phyloP scores from a whole-genome alignment of 2,329 filamentous ascomycete genomes.

The Elsinoe ampelina region DNA sequence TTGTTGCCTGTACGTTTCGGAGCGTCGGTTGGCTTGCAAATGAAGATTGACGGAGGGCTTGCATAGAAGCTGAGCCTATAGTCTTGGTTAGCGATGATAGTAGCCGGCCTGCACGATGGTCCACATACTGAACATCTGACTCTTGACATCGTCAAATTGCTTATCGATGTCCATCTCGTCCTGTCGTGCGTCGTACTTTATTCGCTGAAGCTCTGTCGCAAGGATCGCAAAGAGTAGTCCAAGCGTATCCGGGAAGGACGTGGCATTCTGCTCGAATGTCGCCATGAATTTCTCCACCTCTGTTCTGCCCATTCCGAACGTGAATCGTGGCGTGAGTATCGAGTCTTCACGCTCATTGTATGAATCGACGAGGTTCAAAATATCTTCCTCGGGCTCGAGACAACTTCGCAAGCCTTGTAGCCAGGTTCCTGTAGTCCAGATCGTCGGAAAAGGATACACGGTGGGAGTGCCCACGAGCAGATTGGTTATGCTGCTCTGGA shows the following conservation, averaged over 20 bases:
- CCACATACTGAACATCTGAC: background rate
- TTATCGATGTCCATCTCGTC: slow-evolving; percentile 18
- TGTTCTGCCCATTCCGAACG: slow-evolving; percentile 33
- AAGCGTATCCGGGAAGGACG: slow-evolving; percentile 39
- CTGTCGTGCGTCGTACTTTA: slow-evolving; percentile 34
- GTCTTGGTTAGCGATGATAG: too few relatives aligned
- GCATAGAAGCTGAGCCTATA: slow-evolving; percentile 41
- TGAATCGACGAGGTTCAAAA: slow-evolving; percentile 32
- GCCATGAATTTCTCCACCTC: slow-evolving; percentile 39
- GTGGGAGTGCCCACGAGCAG: slow-evolving; percentile 21
- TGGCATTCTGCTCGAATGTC: slow-evolving; percentile 34
- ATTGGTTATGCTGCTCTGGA: background rate
- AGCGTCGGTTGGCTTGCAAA: slow-evolving; percentile 42
- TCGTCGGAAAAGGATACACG: slow-evolving; percentile 36
- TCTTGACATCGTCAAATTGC: background rate
- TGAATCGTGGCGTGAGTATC: slow-evolving; percentile 38
- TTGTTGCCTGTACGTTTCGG: slow-evolving; percentile 36
- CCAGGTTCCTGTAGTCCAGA: slow-evolving; percentile 31
- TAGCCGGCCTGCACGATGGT: background rate
- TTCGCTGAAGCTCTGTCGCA: slow-evolving; percentile 39
- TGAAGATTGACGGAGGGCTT: slow-evolving; percentile 39
- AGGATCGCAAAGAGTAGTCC: slow-evolving; percentile 40
- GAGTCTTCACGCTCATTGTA: slow-evolving; percentile 37
- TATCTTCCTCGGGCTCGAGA: slow-evolving; percentile 31
- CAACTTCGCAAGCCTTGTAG: slow-evolving; percentile 30